These are phyloP conservation scores for Pseudonitzschia multistriata DNA, from an alignment of 108 stramenopile species.

Conservation along the genomic window DNA sequence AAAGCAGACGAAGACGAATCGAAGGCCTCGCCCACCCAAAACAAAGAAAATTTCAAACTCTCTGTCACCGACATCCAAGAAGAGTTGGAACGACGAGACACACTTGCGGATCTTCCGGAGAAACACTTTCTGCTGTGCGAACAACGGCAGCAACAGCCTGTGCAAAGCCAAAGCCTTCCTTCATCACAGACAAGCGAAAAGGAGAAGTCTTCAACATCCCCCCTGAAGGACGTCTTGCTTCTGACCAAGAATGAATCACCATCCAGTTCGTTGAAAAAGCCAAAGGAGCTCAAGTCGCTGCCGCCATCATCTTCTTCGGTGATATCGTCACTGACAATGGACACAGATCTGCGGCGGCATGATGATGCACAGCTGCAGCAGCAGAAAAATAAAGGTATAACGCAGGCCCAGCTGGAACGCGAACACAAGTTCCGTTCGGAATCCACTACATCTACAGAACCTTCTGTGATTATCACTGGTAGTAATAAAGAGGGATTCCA, in stretches of 20 bases:
- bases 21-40: neutral
- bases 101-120: neutral
- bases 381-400: neutral
- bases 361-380: neutral
- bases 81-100: neutral
- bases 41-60: neutral
- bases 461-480: neutral
- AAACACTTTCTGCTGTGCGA: no score
- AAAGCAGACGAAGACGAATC: neutral
- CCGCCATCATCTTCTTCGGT: no score
- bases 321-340: no score
- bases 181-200: no score
- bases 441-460: neutral
- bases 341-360: no score
- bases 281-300: neutral
- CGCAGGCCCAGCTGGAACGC: neutral
- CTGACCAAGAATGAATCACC: no score
- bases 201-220: no score
- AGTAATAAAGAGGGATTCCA: neutral
- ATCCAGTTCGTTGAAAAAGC: neutral
- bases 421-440: neutral
- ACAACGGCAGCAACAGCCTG: no score
- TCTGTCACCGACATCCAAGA: neutral
- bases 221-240: no score
- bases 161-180: no score